Conservation (phyloP, 108 stramenopile genomes). For the Mediolabrus comicus region DNA sequence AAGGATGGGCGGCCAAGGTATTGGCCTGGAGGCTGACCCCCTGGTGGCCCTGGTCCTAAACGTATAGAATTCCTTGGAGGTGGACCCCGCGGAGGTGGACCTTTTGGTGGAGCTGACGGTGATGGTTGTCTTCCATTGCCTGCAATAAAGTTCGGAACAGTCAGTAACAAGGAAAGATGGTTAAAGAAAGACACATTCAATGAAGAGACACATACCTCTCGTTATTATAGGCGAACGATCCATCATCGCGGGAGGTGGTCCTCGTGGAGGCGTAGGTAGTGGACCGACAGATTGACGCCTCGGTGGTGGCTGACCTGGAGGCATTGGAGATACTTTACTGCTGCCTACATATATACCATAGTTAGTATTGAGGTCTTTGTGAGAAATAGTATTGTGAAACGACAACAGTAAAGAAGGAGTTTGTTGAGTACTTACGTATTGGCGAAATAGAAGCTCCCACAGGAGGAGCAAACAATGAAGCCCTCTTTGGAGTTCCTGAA, state of each 20-base stretch:
- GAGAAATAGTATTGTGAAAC: background rate
- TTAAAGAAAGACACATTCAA: slow-evolving; percentile 3
- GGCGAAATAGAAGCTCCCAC: slow-evolving; percentile 4
- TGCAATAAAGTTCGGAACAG: background rate
- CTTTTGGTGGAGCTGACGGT: slow-evolving; percentile 48
- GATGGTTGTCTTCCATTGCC: slow-evolving; percentile 30
- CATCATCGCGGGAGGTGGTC: background rate
- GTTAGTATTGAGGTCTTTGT: background rate
- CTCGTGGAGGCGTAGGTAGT: slow-evolving; percentile 1
- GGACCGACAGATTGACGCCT: slow-evolving; percentile 2
- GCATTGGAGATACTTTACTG: slow-evolving; percentile 10
- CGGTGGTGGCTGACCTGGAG: slow-evolving; percentile 15
- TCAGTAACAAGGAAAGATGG: slow-evolving; percentile 6
- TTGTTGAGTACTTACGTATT: slow-evolving; percentile 8
- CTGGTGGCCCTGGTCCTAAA: slow-evolving; percentile 26
- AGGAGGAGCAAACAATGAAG: slow-evolving; percentile 12
- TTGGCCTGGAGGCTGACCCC: slow-evolving; percentile 14
- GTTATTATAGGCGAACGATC: background rate
- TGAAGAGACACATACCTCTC: slow-evolving; percentile 7
- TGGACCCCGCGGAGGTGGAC: slow-evolving; percentile 59
- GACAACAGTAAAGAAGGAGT: background rate
- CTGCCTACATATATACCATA: background rate
- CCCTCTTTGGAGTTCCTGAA: background rate
- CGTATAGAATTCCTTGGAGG: slow-evolving; percentile 53
- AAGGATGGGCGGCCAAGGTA: slow-evolving; percentile 32